These are phyloP conservation scores for Schizonepeta tenuifolia DNA, from an alignment of 257 asterid genomes.

Conservation along the genomic window DNA sequence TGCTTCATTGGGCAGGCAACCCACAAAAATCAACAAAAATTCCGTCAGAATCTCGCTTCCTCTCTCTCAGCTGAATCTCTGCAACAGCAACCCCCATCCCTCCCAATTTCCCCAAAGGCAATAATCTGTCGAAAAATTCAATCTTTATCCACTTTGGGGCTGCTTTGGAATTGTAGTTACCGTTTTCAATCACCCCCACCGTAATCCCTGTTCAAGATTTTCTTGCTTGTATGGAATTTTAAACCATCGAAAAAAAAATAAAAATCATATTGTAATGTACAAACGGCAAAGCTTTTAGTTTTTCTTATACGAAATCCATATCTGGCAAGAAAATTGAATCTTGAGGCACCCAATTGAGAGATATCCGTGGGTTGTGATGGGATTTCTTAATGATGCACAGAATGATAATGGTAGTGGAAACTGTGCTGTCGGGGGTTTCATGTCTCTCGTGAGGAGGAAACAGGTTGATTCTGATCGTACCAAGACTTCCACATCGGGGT, in stretches of 20 bases:
- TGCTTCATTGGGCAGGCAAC: conserved; percentile 26
- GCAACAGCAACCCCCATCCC: conserved; percentile 25
- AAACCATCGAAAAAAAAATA: neutral
- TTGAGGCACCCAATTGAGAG: conserved; percentile 31
- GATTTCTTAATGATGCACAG: conserved; percentile 45
- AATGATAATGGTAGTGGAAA: conserved; percentile 47
- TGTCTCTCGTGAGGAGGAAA: conserved; percentile 78
- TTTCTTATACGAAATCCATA: neutral
- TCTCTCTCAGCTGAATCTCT: conserved; percentile 28
- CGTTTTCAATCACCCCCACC: conserved; percentile 13
- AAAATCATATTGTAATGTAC: neutral
- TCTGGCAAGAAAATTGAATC: conserved; percentile 35
- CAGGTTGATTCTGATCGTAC: conserved; percentile 78
- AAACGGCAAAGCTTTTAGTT: neutral
- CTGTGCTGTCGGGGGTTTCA: conserved; percentile 49
- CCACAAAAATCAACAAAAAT: conserved; percentile 10
- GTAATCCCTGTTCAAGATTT: conserved; percentile 29
- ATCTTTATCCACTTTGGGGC: conserved; percentile 38
- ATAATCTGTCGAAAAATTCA: neutral
- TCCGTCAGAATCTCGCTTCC: conserved; percentile 36
- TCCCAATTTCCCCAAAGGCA: conserved; percentile 30
- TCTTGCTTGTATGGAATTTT: conserved; percentile 34
- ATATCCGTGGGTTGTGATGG: conserved; percentile 44
- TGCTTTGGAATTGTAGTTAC: conserved; percentile 3
- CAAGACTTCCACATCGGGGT: conserved; percentile 39